Base-by-base conservation (phyloP, 23 red algal genomes). In the Porphyridium purpureum region DNA sequence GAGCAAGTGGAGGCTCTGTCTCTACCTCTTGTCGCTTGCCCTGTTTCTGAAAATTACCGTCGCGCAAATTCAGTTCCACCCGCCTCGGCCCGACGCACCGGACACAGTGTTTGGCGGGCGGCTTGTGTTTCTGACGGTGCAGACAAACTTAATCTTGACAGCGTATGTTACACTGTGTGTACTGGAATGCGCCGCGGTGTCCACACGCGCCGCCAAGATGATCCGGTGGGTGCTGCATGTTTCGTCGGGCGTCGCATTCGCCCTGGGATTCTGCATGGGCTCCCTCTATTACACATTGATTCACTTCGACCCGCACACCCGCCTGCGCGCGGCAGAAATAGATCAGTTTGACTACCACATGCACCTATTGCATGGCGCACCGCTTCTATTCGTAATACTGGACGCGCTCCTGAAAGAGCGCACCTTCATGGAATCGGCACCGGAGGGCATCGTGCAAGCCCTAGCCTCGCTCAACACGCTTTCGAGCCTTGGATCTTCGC, bases 321-420 rank as follows among this genome's bases (percentile, higher is more conserved):
- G 76, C 1, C 57, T 71, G 4, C 36, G 76, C 19, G 76, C 76
- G 3, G 34, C 49, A 9, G 1, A 69, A 20, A 59, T 82, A 3
- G 52, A 54, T 11, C 62, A 82, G 31, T 66, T 69, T 1, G 76
- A 82, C 65, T 57, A 49, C 1, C 64, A 82, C 11, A 82, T 82
- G 76, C 62, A 62, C 0, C 28, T 82, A 28, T 27, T 82, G 17
- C 76, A 82, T 38, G 62, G 67, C 32, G 62, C 60, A n/a, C 76
- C 76, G 24, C 50, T 82, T 4, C 46, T 82, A 2, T 82, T 82
- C 50, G 76, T 46, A 14, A 42, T 82, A 7, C 48, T 17, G 30
- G 76, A 82, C 34, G 55, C 55, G 26, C 24, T 70, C 9, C 49
- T 82, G 22, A 82, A 72, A 64, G 76, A 82, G 28, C n/a, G n/a